Evolutionary conservation across 306 rosid species (phyloP), one percentile per base, ranked within the genome.

Genomic region (Fragaria iinumae): DNA sequence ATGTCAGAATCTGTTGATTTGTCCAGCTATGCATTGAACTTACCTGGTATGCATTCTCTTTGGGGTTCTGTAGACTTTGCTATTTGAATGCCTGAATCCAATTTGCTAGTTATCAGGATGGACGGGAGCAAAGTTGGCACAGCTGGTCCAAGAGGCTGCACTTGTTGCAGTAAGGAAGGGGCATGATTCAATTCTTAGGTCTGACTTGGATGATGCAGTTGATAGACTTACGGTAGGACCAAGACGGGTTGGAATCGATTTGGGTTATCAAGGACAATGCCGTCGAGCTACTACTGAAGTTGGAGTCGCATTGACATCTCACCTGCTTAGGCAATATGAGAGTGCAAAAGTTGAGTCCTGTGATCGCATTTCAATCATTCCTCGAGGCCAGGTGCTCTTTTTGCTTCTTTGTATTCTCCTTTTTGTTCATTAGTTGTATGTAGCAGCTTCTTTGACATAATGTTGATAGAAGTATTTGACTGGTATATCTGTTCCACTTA

Each of bases 201-300:
- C 97, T 4, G 97, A 95, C 86, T 81, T 95, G 97, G 96, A 95
- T 80, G 97, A 90, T 83, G 97, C 99, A 32, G 96, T 95, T 73
- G 97, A 95, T 84, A 86, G 99, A 79, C 97, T 95, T 67, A 95
- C 99, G 1, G 88, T 95, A 38, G 99, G 99, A 73, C 97, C 99
- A 68, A 90, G 83, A 87, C 88, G 89, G 41, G 79, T 89, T 64
- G 99, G 97, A 73, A 75, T 89, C 72, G 90, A 90, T 52, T 84
- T 95, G 83, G 97, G 91, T 72, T 88, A 86, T 85, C 93, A 87
- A 76, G 97, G 97, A 71, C 99, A 90, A 81, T 90, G 99, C 71
- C 99, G 93, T 70, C 90, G 99, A 77, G 97, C 99, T 76, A 87
- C 97, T 77, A 83, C 96, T 21, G 97, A 95, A 85, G 88, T 91